Base-by-base conservation (phyloP, 2,329 filamentous ascomycete genomes). In the Albifimbria verrucaria region DNA sequence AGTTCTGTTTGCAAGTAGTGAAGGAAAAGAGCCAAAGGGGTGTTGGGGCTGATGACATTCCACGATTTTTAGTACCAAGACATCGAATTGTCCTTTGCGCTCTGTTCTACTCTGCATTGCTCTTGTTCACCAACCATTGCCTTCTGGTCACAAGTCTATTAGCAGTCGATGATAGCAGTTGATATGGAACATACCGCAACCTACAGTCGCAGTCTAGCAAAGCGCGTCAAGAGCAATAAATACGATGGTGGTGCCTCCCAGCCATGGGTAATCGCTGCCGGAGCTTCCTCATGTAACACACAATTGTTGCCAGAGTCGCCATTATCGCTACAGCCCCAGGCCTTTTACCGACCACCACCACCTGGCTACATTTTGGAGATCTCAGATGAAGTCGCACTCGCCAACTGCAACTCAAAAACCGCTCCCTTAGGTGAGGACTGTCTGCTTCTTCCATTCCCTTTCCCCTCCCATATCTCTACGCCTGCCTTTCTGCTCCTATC, bases 211-310 rank as follows among this genome's bases (percentile, higher is more conserved):
- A 63, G 63, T 43, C 52, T 53, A 46, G 26, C 26, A 32, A 66
- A 66, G 63, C 63, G 63, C 51, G 54, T 63, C 53, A 65, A 64
- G 54, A 55, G 55, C 32, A 36, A 46, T 51, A 51, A 55, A 21
- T n/a, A n/a, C n/a, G 9, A 32, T 15, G 15, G 15, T 32, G 26
- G 26, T 32, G 9, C 26, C 15, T 7, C 26, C 26, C 26, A 32
- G 26, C 9, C 26, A 32, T 15, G 9, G n/a, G n/a, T n/a, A n/a
- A n/a, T n/a, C n/a, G n/a, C n/a, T n/a, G n/a, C n/a, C n/a, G n/a
- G n/a, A n/a, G 26, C 7, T 15, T 7, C 26, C 26, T 15, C 7
- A 15, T 15, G 15, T 32, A 15, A 7, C 15, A 7, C 15, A 7
- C 15, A 32, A 15, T 32, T 15, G 7, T 32, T 15, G 9, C 15